Percentiles rank a stretch among this genome's conserved stretches.
Evolutionary conservation across 768 basidiomycete genomes (phyloP).

Genomic region (Xerocomus spinulosus): DNA sequence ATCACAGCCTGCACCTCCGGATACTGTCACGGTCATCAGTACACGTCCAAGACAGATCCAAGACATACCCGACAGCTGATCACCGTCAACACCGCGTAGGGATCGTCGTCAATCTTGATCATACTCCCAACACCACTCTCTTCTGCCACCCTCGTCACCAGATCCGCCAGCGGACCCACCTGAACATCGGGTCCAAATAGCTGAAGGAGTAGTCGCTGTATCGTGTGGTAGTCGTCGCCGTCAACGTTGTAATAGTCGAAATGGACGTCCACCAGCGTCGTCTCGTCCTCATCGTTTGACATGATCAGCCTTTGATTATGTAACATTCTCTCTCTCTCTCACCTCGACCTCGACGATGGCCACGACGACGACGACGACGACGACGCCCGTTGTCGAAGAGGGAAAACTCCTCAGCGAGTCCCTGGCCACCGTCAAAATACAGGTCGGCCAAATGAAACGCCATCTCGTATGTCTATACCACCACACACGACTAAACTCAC

Average conservation of each 20-base stretch:
- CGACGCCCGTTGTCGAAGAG: slow-evolving; percentile 54
- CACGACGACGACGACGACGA: slow-evolving; percentile 14
- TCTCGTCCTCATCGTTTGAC: slow-evolving; percentile 43
- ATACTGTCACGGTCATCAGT: slow-evolving; percentile 46
- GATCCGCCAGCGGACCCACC: slow-evolving; percentile 70
- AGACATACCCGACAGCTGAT: slow-evolving; percentile 65
- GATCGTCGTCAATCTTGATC: slow-evolving; percentile 87
- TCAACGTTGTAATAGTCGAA: slow-evolving; percentile 94
- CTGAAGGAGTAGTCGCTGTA: slow-evolving; percentile 68
- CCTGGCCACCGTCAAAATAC: slow-evolving; percentile 80
- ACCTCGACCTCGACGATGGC: slow-evolving; percentile 17
- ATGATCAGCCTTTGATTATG: slow-evolving; percentile 28
- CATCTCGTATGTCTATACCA: slow-evolving; percentile 60
- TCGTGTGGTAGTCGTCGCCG: slow-evolving; percentile 78
- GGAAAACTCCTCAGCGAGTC: slow-evolving; percentile 83
- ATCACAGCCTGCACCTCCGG: slow-evolving; percentile 65
- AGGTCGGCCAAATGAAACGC: slow-evolving; percentile 93
- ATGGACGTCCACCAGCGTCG: slow-evolving; percentile 22
- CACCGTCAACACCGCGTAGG: slow-evolving; percentile 82
- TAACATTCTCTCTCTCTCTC: slow-evolving; percentile 4
- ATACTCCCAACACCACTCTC: slow-evolving; percentile 82
- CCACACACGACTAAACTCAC: background rate
- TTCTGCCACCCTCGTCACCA: slow-evolving; percentile 66
- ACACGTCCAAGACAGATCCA: background rate
- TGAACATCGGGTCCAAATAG: slow-evolving; percentile 71